Conservation (phyloP, 2,329 filamentous ascomycete genomes). For the Stromatinia cepivora region DNA sequence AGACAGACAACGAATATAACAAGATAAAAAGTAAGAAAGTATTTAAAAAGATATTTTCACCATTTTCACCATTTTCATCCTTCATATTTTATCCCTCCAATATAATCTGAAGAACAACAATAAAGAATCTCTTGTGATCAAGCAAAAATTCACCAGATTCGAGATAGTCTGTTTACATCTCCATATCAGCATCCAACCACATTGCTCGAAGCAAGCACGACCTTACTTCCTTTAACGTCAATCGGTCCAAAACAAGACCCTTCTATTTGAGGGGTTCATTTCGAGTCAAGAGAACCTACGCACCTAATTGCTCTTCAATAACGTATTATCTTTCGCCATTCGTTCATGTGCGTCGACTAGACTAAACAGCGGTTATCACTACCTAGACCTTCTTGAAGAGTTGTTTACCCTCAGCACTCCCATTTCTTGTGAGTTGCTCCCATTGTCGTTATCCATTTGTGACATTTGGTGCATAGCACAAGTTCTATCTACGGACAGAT, state of each 20-base stretch:
- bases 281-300: conserved; percentile 12
- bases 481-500: conserved; percentile 27
- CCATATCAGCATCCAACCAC: conserved; percentile 24
- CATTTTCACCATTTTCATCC: not conserved
- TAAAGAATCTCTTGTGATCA: conserved; percentile 11
- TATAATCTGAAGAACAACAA: not conserved
- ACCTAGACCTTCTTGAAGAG: not conserved
- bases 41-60: not conserved
- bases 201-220: conserved; percentile 22
- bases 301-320: conserved; percentile 22
- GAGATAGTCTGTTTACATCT: not conserved
- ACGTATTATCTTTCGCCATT: not conserved
- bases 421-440: not conserved
- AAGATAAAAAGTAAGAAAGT: not conserved
- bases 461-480: conserved; percentile 27
- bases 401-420: not conserved
- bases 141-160: not conserved
- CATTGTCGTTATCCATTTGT: not conserved
- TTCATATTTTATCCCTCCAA: not conserved
- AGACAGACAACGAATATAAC: conserved; percentile 3
- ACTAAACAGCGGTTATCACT: conserved; percentile 1
- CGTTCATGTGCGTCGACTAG: conserved; percentile 26
- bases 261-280: conserved; percentile 17
- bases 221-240: conserved; percentile 10
- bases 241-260: conserved; percentile 22